A percentile compares a stretch with the other conserved stretches of the same genome.
Conservation (phyloP, 1,284 basidiomycete species). For the Athelia sp. region DNA sequence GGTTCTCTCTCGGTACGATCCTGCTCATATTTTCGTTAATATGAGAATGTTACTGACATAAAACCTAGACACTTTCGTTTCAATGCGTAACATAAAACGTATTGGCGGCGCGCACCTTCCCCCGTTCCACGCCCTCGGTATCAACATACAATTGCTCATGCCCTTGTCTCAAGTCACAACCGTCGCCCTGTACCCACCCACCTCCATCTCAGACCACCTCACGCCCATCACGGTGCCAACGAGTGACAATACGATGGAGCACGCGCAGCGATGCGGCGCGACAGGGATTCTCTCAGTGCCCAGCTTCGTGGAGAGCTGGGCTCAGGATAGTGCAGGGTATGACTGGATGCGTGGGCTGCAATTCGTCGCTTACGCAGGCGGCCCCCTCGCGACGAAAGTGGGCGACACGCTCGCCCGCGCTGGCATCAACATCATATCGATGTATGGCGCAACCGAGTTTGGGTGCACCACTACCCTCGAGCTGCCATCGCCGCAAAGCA, state of each 20-base stretch:
- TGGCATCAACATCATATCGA: constrained; percentile 21
- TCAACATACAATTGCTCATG: constrained; percentile 16
- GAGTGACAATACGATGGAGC: constrained; percentile 27
- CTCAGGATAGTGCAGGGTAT: constrained; percentile 21
- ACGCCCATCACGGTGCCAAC: constrained; percentile 20
- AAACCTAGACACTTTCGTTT: neutral
- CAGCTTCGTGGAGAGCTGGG: constrained; percentile 32
- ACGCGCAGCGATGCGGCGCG: constrained; percentile 18
- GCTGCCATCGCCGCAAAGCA: neutral
- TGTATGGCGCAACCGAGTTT: constrained; percentile 30
- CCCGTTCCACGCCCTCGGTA: constrained; percentile 21
- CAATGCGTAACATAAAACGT: constrained; percentile 14
- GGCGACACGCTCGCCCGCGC: constrained; percentile 21
- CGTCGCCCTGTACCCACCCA: constrained; percentile 18
- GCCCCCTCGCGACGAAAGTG: constrained; percentile 19
- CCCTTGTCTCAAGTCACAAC: constrained; percentile 14
- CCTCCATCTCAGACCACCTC: neutral
- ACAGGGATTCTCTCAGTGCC: constrained; percentile 28
- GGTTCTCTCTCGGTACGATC: neutral
- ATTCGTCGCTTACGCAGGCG: constrained; percentile 12
- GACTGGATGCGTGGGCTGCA: constrained; percentile 22
- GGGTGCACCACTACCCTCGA: constrained; percentile 12
- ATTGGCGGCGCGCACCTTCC: constrained; percentile 26
- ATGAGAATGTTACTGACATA: constrained; percentile 8
- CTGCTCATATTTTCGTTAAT: no score